These are phyloP conservation scores for Diplocarpon mali DNA, from an alignment of 2,329 filamentous ascomycete species.

Conservation along the genomic window DNA sequence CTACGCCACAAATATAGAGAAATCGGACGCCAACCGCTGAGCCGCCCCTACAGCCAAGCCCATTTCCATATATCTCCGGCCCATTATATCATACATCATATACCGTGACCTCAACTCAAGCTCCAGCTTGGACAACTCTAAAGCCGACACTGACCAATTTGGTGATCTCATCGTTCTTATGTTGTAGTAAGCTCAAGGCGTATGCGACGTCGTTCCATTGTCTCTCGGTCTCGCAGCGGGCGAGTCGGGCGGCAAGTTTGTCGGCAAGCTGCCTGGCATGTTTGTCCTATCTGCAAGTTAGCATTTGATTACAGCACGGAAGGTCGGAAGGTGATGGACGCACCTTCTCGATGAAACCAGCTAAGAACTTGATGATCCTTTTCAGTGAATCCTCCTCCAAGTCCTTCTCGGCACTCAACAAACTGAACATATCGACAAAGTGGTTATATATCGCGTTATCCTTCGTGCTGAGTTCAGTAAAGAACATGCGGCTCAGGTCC, in stretches of 20 bases:
- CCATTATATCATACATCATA: slow-evolving; percentile 12
- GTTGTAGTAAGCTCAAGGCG: slow-evolving; percentile 76
- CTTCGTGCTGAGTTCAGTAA: slow-evolving; percentile 92
- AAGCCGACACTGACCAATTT: slow-evolving; percentile 69
- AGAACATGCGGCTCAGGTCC: slow-evolving; percentile 95
- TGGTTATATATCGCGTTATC: slow-evolving; percentile 99
- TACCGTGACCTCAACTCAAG: slow-evolving; percentile 28
- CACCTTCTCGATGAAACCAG: slow-evolving; percentile 97
- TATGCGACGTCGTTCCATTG: slow-evolving; percentile 98
- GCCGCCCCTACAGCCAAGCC: background rate
- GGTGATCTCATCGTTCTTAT: slow-evolving; percentile 84
- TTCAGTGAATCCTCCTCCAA: slow-evolving; percentile 79
- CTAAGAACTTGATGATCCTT: slow-evolving; percentile 81
- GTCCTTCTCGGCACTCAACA: slow-evolving; percentile 70
- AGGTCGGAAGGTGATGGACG: slow-evolving; percentile 18
- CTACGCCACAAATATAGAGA: background rate
- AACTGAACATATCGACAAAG: slow-evolving; percentile 97
- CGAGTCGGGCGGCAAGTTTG: slow-evolving; percentile 79
- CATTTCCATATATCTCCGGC: slow-evolving; percentile 1
- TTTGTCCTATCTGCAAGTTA: slow-evolving; percentile 59
- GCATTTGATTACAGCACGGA: slow-evolving; percentile 2
- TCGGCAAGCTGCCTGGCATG: slow-evolving; percentile 89
- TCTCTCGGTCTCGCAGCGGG: slow-evolving; percentile 78
- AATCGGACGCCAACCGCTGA: background rate
- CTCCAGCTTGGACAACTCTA: slow-evolving; percentile 54